A percentile compares a stretch with the other conserved stretches of the same genome.
Conservation (phyloP, 345 rosid species). For the Erodium maritimum region DNA sequence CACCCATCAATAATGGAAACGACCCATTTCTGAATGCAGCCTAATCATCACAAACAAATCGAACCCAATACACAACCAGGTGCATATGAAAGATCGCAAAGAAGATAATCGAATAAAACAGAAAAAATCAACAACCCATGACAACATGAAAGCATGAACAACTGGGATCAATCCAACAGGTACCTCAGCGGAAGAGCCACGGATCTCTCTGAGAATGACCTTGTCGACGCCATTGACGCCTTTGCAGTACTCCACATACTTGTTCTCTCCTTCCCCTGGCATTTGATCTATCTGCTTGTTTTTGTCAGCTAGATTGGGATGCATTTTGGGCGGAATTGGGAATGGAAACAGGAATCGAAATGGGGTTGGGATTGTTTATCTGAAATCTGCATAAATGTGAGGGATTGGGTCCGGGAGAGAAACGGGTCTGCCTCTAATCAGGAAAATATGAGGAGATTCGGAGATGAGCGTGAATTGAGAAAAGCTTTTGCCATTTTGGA, state of each 20-base stretch:
- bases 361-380: neutral
- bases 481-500: neutral
- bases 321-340: neutral
- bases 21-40: no score
- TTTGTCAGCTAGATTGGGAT: neutral
- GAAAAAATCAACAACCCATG: no score
- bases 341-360: neutral
- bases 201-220: conserved; percentile 48
- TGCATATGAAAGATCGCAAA: no score
- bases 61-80: no score
- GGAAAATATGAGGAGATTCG: neutral
- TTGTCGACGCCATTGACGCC: conserved; percentile 70
- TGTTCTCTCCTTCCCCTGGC: conserved; percentile 12
- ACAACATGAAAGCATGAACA: no score
- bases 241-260: conserved; percentile 34
- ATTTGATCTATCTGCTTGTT: conserved; percentile 1
- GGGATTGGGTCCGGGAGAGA: neutral
- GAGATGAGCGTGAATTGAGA: neutral
- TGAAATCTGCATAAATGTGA: neutral
- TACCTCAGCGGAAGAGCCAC: conserved; percentile 66
- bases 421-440: neutral
- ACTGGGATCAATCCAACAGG: no score
- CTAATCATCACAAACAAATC: no score
- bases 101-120: no score
- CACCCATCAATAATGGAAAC: no score